These are phyloP conservation scores for Nasturtium officinale DNA, from an alignment of 345 rosid species.

Conservation along the genomic window DNA sequence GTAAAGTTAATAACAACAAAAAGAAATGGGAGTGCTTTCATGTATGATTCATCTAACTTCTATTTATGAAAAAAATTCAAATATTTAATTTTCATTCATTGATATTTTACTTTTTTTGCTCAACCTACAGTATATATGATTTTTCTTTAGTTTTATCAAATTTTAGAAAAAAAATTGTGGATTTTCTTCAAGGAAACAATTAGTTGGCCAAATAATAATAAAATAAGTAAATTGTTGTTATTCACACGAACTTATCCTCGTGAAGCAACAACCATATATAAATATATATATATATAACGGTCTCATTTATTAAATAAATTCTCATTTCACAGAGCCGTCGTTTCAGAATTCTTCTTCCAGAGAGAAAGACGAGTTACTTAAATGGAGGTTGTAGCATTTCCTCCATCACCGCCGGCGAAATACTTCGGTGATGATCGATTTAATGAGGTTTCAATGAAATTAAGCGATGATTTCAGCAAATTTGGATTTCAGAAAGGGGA, in stretches of 20 bases:
- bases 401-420: constrained; percentile 31
- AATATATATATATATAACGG: not conserved
- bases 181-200: not conserved
- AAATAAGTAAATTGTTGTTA: not conserved
- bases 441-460: constrained; percentile 18
- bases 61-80: not conserved
- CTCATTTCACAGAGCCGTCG: constrained; percentile 24
- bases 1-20: constrained; percentile 33
- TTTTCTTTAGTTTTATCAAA: not conserved
- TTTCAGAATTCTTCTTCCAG: constrained; percentile 18
- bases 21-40: constrained; percentile 6
- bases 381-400: constrained; percentile 36
- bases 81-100: not conserved
- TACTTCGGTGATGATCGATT: constrained; percentile 17
- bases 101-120: not conserved
- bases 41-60: constrained; percentile 12
- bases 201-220: not conserved
- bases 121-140: not conserved
- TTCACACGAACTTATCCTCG: constrained; percentile 28
- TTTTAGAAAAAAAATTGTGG: too few species aligned
- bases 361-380: not conserved
- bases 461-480: constrained; percentile 37
- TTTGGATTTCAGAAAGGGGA: not conserved
- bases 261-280: constrained; percentile 32
- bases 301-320: not conserved